phyloP scores from a whole-genome alignment of 176 grass and related monocot genomes.

The Rhipidocladum racemiflorum region DNA sequence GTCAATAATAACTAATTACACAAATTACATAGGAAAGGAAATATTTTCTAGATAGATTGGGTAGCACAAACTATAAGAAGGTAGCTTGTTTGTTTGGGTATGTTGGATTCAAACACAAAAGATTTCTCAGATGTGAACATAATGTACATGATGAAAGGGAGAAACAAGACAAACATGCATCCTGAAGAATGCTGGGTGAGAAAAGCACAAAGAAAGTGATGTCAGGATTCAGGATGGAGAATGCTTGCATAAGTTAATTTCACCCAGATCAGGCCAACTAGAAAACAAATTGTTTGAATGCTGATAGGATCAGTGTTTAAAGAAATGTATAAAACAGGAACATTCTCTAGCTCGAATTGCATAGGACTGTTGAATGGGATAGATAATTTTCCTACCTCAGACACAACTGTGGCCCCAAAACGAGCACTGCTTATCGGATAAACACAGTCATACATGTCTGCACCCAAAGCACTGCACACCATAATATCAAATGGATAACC shows the following conservation, averaged over 20 bases:
- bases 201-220: not conserved
- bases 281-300: not conserved
- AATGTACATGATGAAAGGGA: too few species aligned
- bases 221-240: not conserved
- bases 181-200: not conserved
- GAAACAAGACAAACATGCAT: too few species aligned
- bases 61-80: too few species aligned
- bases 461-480: conserved; percentile 95
- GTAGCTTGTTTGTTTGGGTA: too few species aligned
- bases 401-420: conserved; percentile 87
- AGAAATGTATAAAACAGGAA: not conserved
- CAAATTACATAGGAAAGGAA: too few species aligned
- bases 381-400: conserved; percentile 59
- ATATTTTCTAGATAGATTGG: too few species aligned
- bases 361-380: not conserved
- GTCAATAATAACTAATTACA: too few species aligned
- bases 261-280: not conserved
- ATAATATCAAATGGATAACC: conserved; percentile 99
- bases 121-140: too few species aligned
- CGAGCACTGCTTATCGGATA: conserved; percentile 93
- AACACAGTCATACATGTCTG: conserved; percentile 98
- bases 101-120: too few species aligned
- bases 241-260: conserved; percentile 9
- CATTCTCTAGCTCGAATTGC: not conserved
- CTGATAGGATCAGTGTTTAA: not conserved